Evolutionary conservation across 495 filamentous ascomycete genomes (phyloP).

Genomic region (Neurospora sp.): DNA sequence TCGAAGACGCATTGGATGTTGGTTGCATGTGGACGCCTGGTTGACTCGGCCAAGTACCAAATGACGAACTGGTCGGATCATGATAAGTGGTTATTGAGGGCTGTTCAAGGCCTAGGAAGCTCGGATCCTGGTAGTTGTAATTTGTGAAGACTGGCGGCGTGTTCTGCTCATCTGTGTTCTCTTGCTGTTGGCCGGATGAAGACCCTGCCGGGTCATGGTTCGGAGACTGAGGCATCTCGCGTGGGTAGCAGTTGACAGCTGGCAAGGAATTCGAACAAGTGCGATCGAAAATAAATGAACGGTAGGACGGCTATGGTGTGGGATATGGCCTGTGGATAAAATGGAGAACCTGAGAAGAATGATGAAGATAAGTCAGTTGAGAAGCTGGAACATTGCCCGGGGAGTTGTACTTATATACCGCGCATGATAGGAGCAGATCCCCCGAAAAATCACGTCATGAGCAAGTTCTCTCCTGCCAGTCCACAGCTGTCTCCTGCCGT

Average conservation of each 20-base stretch:
- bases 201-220: background rate
- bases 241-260: background rate
- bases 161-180: background rate
- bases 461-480: background rate
- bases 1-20: background rate
- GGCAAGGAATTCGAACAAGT: background rate
- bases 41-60: background rate
- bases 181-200: background rate
- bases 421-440: background rate
- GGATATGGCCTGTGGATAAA: background rate
- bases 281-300: background rate
- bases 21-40: background rate
- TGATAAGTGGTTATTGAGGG: background rate
- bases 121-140: background rate
- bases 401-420: background rate
- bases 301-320: background rate
- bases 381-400: background rate
- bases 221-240: background rate
- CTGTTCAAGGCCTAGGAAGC: background rate
- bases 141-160: background rate
- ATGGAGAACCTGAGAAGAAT: background rate
- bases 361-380: background rate
- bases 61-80: background rate
- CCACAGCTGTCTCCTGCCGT: background rate
- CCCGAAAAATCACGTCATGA: background rate